A percentile compares a stretch with the other conserved stretches of the same genome.
Conservation (phyloP, 1,139 yeast species). For the Nakaseomyces bracarensis region DNA sequence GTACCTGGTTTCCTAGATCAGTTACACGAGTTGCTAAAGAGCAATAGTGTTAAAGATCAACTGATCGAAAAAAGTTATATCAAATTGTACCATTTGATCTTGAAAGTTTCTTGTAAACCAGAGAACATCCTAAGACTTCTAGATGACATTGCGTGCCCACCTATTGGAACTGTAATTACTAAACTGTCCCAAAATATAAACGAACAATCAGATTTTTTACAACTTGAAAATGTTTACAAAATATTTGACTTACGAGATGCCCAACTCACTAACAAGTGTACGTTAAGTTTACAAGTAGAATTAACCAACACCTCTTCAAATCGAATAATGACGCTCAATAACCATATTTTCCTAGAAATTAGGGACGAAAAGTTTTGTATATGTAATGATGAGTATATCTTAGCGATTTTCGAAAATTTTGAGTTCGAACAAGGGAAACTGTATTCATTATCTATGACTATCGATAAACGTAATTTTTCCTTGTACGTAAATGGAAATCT, state of each 20-base stretch:
- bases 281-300: constrained; percentile 20
- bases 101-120: constrained; percentile 14
- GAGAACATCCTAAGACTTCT: constrained; percentile 13
- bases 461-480: constrained; percentile 6
- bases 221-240: constrained; percentile 23
- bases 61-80: background rate
- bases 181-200: constrained; percentile 14
- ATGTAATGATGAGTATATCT: constrained; percentile 25
- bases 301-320: constrained; percentile 23
- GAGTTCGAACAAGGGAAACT: constrained; percentile 19
- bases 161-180: constrained; percentile 17
- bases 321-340: constrained; percentile 23
- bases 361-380: constrained; percentile 24
- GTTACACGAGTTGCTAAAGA: background rate
- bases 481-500: constrained; percentile 22
- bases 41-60: constrained; percentile 2
- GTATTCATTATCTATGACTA: background rate
- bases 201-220: constrained; percentile 11
- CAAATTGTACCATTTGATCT: background rate
- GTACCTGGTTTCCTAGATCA: background rate
- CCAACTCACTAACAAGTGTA: constrained; percentile 7
- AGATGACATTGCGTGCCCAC: constrained; percentile 13
- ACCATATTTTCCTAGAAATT: constrained; percentile 22
- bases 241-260: constrained; percentile 7
- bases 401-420: constrained; percentile 25